Percentiles rank a stretch among this genome's conserved stretches.
These are phyloP conservation scores for Caryopteris hybrid DNA, from an alignment of 305 asterid genomes.

Conservation along the genomic window DNA sequence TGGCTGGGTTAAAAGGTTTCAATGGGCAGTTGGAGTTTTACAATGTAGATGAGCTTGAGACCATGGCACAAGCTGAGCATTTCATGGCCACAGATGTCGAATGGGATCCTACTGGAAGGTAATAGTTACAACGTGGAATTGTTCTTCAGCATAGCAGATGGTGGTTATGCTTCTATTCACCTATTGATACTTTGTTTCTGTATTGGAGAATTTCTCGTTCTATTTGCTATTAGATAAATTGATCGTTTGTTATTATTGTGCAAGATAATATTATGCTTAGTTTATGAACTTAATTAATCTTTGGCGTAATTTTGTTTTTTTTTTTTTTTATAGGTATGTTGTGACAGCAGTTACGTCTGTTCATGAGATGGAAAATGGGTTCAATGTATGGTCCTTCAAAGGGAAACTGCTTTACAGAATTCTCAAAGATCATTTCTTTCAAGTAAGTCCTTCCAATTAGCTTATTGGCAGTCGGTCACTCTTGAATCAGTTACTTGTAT, in stretches of 20 bases:
- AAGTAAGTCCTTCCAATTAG: slow-evolving; percentile 42
- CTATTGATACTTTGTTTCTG: too few species aligned
- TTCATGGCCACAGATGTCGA: slow-evolving; percentile 98
- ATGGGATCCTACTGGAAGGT: slow-evolving; percentile 99
- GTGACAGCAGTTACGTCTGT: slow-evolving; percentile 92
- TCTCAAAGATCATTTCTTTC: slow-evolving; percentile 88
- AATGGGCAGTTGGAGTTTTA: slow-evolving; percentile 92
- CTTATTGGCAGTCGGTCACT: neutral
- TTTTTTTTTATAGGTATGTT: slow-evolving; percentile 58
- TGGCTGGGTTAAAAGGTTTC: slow-evolving; percentile 85
- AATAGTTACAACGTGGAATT: neutral
- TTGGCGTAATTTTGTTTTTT: neutral
- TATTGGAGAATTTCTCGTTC: too few species aligned
- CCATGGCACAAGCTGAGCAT: slow-evolving; percentile 88
- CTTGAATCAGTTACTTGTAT: neutral
- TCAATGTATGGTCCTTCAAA: slow-evolving; percentile 82
- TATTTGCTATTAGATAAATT: neutral
- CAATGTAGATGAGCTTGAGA: slow-evolving; percentile 96
- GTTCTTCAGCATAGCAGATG: neutral
- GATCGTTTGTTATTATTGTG: neutral
- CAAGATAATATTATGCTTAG: too few species aligned
- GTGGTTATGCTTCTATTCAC: neutral
- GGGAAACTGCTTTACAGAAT: slow-evolving; percentile 84
- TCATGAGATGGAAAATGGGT: slow-evolving; percentile 99
- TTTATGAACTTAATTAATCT: too few species aligned